Base-by-base conservation (phyloP, 1,284 basidiomycete genomes). In the Crocinoboletus sp. region DNA sequence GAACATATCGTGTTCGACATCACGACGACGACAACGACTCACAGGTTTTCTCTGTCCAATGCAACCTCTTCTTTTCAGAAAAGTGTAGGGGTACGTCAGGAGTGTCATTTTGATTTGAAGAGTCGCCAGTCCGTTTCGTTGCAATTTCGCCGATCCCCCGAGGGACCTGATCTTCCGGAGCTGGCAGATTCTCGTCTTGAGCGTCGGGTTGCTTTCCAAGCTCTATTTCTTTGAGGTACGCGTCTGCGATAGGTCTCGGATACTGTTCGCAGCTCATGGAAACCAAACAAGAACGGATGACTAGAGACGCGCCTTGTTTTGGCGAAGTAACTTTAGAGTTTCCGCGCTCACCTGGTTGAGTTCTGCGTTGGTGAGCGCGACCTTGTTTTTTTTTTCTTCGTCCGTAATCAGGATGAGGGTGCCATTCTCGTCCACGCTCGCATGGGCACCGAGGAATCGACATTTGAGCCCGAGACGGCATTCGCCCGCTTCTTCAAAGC, bases 401-500 rank as follows among this genome's bases (percentile, higher is more conserved):
- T 89, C 78, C 1, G 68, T 69, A 0, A 75, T 50, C 0, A 80
- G 55, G 24, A 63, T 59, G n/a, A 79, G 32, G 4, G 48, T 56
- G 1, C 74, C 74, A 16, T 65, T 52, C 16, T 73, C 73, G 20
- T 69, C 67, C 35, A 64, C 60, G 19, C 59, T 65, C 4, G 63
- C 58, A 58, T 98, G 95, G 1, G 78, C 83, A 10, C 87, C 85
- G 4, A 96, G 77, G 68, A 89, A 96, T 2, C 95, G 82, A 62
- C 95, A 99, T 64, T 91, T 89, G 69, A 90, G 85, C 5, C 92
- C 95, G 52, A 80, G 81, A 41, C 83, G 82, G 68, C 94, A 98
- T 58, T 84, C 78, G 1, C 94, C 94, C 5, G 76, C 73, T 51
- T 82, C 80, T 22, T 74, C 69, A 56, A 81, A 93, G 4, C 84